Conservation (phyloP, 2,329 filamentous ascomycete species). For the Fusarium agapanthi region DNA sequence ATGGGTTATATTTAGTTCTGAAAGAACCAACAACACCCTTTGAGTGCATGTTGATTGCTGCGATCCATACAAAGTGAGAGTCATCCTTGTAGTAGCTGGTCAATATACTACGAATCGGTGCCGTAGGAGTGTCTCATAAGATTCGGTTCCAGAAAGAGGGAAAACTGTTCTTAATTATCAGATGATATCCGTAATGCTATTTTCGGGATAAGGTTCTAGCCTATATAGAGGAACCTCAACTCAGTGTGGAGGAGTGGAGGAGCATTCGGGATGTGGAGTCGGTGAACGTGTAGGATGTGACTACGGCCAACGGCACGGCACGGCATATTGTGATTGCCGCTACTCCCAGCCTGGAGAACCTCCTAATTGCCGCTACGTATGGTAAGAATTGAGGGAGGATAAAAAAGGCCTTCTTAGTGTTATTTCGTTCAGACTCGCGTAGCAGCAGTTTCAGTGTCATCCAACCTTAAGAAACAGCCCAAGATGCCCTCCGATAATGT, state of each 20-base stretch:
- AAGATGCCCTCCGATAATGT: not conserved
- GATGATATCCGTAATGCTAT: not conserved
- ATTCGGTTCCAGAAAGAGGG: fast-evolving
- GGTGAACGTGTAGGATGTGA: not conserved
- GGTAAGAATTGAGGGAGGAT: fast-evolving
- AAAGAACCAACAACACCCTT: not conserved
- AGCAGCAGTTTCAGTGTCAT: not conserved
- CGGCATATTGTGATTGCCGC: not conserved
- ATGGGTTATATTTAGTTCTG: not conserved
- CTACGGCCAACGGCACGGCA: too few relatives aligned
- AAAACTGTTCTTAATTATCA: fast-evolving
- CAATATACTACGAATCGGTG: not conserved
- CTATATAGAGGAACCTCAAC: not conserved
- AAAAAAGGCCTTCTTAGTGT: not conserved
- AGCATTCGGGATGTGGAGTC: not conserved
- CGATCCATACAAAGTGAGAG: not conserved
- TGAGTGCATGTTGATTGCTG: not conserved
- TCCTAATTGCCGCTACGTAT: not conserved
- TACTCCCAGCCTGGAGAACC: not conserved
- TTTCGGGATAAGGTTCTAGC: not conserved
- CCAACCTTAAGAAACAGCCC: not conserved
- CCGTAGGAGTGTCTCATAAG: not conserved
- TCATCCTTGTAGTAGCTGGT: not conserved
- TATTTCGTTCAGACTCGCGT: fast-evolving
- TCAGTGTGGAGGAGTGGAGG: not conserved